These are phyloP conservation scores for Calocybe gangraenosa DNA, from an alignment of 768 basidiomycete genomes.

Conservation along the genomic window DNA sequence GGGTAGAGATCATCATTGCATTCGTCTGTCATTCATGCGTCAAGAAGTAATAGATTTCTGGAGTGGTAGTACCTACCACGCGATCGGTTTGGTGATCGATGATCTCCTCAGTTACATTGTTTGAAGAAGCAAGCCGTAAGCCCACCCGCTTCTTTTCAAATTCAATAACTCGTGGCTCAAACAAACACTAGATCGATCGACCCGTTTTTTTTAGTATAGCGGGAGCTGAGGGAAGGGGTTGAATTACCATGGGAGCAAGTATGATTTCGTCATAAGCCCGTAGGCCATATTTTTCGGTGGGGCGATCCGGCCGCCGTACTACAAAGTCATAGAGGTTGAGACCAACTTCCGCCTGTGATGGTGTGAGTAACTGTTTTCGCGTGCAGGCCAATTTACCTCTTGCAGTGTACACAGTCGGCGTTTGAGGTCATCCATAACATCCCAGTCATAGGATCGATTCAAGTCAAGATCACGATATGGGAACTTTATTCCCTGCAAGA, in stretches of 20 bases:
- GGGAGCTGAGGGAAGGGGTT: constrained; percentile 5
- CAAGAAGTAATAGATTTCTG: constrained; percentile 6
- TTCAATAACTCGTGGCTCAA: constrained; percentile 90
- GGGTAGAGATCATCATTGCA: constrained; percentile 89
- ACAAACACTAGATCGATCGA: constrained; percentile 76
- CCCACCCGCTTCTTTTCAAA: constrained; percentile 72
- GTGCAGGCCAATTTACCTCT: constrained; percentile 55
- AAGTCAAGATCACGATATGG: constrained; percentile 86
- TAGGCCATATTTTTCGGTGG: constrained; percentile 84
- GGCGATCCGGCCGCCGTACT: constrained; percentile 68
- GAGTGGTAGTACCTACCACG: constrained; percentile 34
- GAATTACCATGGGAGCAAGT: constrained; percentile 83
- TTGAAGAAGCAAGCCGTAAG: constrained; percentile 41
- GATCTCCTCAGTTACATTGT: constrained; percentile 74
- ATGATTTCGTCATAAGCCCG: constrained; percentile 95
- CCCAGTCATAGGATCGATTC: constrained; percentile 78
- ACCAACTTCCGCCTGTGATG: constrained; percentile 83
- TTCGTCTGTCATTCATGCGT: constrained; percentile 53
- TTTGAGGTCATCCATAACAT: constrained; percentile 89
- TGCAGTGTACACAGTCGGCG: constrained; percentile 77
- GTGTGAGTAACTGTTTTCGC: neutral
- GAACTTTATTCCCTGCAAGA: constrained; percentile 77
- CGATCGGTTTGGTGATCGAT: constrained; percentile 50
- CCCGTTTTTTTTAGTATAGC: no score
- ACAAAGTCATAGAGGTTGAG: constrained; percentile 89